These are phyloP conservation scores for Solanum chilense DNA, from an alignment of 257 asterid species.

Conservation along the genomic window DNA sequence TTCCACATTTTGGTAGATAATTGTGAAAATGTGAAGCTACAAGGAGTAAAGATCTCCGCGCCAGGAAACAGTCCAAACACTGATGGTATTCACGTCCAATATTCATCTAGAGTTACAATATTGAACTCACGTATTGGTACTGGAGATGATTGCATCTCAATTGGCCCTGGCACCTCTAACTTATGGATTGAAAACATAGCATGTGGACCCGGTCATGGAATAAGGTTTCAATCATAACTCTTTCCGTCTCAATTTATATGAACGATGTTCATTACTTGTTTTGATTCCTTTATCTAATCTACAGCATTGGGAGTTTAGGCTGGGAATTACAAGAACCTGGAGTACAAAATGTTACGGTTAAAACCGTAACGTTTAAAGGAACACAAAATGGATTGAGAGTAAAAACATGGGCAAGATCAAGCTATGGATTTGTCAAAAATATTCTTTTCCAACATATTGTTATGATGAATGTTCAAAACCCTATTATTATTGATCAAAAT, in stretches of 20 bases:
- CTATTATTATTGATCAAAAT: background rate
- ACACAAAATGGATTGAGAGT: background rate
- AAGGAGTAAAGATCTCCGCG: background rate
- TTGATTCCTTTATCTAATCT: background rate
- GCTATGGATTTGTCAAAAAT: background rate
- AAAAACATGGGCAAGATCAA: constrained; percentile 1
- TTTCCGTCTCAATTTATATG: too few relatives aligned
- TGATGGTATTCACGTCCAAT: background rate
- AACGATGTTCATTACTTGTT: background rate
- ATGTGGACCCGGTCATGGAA: background rate
- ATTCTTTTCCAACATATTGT: background rate
- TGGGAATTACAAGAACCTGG: background rate
- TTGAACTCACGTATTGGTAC: background rate
- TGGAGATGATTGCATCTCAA: background rate
- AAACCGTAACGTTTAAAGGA: background rate
- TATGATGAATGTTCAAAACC: background rate
- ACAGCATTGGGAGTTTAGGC: background rate
- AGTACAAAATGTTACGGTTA: background rate
- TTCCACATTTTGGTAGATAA: background rate
- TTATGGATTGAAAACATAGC: background rate
- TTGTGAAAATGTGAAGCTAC: background rate
- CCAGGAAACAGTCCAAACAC: background rate
- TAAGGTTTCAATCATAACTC: background rate
- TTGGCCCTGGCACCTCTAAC: background rate
- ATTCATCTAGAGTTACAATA: background rate